Base-by-base conservation (phyloP, 2,329 filamentous ascomycete species). In the Fusarium lateritium region DNA sequence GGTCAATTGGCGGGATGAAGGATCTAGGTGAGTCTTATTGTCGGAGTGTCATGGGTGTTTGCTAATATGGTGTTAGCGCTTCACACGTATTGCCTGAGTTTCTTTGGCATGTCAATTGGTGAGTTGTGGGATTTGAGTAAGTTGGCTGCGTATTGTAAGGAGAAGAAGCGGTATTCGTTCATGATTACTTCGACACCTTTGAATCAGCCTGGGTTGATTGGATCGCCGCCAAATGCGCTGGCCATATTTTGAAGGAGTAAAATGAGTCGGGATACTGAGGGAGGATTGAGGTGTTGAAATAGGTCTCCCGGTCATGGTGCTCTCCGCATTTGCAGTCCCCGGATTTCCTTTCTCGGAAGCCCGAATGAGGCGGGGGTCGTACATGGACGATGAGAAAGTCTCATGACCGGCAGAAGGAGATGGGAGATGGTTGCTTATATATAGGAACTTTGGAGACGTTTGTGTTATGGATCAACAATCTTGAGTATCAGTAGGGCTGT, bases 181-280 rank as follows among this genome's bases (percentile, higher is more conserved):
- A 84, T 92, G 78, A 82, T 91, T 24, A 87, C 85, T 1, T 89
- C 86, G 64, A 82, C 82, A 15, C 88, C 89, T 1, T 77, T 89
- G 34, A 90, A 74, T 3, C 67, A 68, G 7, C 63, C 67, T 11
- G 71, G 40, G 11, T 40, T 65, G 33, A 62, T 52, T 46, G 72
- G 47, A 22, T 74, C 44, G 11, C 72, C 72, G 0, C 72, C 72
- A 0, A 74, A 74, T 56, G 72, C 72, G 5, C 26, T 74, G 51
- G 72, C 72, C 17, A 73, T 74, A 5, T 73, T 74, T 17, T 74
- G 53, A 63, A 51, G 19, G 1, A n/a, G 9, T 19, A 19, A 19
- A 9, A 54, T 8, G 3, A 24, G 5, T 6, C 7, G 6, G 19
- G 14, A 17, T 10, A 21, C 19, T 7, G 5, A 26, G 13, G 22